phyloP scores from a whole-genome alignment of 2,329 filamentous ascomycete species.

The Gnomoniopsis smithogilvyi region DNA sequence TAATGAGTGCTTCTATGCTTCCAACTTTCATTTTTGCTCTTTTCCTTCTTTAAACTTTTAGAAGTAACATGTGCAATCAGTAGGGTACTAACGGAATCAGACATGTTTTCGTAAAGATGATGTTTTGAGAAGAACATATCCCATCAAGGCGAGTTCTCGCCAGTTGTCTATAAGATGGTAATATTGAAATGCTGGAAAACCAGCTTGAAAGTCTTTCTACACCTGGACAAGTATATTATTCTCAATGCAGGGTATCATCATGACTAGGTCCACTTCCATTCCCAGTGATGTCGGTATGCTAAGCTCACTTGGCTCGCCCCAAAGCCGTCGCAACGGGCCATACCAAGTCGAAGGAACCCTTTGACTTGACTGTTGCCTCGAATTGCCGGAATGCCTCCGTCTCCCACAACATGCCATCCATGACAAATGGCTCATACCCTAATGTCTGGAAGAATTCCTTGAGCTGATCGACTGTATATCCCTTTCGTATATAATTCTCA shows the following conservation, averaged over 20 bases:
- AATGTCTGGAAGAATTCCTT: conserved; percentile 11
- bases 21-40: too few relatives aligned
- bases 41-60: too few relatives aligned
- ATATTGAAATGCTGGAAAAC: too few relatives aligned
- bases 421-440: conserved; percentile 7
- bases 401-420: conserved; percentile 4
- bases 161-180: too few relatives aligned
- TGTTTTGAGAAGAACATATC: too few relatives aligned
- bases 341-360: neutral
- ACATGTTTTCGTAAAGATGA: too few relatives aligned
- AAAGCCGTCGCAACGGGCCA: conserved; percentile 3
- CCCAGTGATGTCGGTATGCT: neutral
- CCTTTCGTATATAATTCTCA: neutral
- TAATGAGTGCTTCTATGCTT: neutral
- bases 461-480: conserved; percentile 1
- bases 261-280: neutral
- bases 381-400: neutral
- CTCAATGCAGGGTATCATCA: neutral
- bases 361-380: neutral
- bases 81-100: too few relatives aligned
- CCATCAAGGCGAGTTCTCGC: too few relatives aligned
- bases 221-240: neutral
- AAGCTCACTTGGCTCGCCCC: neutral
- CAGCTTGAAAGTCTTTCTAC: too few relatives aligned
- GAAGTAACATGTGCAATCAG: too few relatives aligned